Conservation (phyloP, 306 rosid species). For the Macrotyloma uniflorum region DNA sequence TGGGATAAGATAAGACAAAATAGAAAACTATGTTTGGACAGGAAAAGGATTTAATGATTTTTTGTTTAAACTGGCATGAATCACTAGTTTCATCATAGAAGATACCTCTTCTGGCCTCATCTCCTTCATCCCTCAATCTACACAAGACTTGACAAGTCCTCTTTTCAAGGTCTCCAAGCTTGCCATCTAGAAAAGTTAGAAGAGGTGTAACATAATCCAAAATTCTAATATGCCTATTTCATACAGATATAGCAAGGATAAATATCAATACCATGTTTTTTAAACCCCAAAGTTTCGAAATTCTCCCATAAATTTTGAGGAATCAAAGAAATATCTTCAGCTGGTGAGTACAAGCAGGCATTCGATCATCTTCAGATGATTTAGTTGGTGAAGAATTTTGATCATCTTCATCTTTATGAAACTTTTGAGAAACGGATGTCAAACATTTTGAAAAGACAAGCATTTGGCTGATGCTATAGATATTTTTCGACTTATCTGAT, state of each 20-base stretch:
- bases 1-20: conserved; percentile 24
- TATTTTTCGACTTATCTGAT: conserved; percentile 70
- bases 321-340: conserved; percentile 74
- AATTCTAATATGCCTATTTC: background rate
- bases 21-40: background rate
- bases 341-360: conserved; percentile 75
- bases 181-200: conserved; percentile 54
- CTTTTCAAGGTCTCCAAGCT: conserved; percentile 79
- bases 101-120: conserved; percentile 79
- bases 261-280: no score
- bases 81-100: conserved; percentile 27
- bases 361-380: conserved; percentile 60
- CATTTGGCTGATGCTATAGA: conserved; percentile 68
- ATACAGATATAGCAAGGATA: no score
- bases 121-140: conserved; percentile 76
- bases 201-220: conserved; percentile 16
- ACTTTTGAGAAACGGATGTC: conserved; percentile 55
- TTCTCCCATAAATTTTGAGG: no score
- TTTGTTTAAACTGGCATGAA: conserved; percentile 17
- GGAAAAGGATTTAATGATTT: background rate
- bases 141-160: conserved; percentile 76
- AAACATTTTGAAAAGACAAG: conserved; percentile 68
- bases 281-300: no score
- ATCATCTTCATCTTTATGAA: conserved; percentile 51
- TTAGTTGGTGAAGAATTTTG: conserved; percentile 59